Conservation (phyloP, 2,329 filamentous ascomycete species). For the Diaporthe velutina region DNA sequence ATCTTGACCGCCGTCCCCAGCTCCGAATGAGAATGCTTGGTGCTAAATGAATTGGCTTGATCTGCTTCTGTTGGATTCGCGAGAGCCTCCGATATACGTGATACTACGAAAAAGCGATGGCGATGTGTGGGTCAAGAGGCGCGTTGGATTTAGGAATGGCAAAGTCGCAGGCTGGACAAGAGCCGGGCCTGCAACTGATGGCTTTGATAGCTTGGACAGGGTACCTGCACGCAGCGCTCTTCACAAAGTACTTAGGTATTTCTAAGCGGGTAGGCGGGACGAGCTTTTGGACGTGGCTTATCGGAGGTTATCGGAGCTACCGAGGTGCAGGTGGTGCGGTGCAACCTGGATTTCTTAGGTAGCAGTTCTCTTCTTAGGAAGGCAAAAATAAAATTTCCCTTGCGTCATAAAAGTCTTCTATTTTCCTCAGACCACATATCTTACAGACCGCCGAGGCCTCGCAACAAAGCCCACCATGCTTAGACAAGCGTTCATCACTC, state of each 20-base stretch:
- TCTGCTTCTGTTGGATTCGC: background rate
- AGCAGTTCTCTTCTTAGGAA: constrained; percentile 1
- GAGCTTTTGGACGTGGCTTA: constrained; percentile 27
- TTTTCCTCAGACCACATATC: constrained; percentile 28
- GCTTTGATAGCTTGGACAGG: constrained; percentile 17
- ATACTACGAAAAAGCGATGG: background rate
- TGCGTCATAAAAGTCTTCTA: constrained; percentile 41
- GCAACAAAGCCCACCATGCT: constrained; percentile 53
- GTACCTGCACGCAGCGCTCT: constrained; percentile 12
- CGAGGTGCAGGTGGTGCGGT: constrained; percentile 20
- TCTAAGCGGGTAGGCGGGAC: background rate
- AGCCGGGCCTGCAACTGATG: background rate
- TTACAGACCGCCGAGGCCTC: background rate
- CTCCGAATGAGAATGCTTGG: background rate
- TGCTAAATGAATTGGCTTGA: background rate
- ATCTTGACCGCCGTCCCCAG: constrained; percentile 49
- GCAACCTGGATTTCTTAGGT: constrained; percentile 17
- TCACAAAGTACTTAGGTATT: background rate
- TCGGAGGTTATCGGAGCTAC: constrained; percentile 35
- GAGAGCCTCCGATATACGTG: background rate
- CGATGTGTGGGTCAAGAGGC: background rate
- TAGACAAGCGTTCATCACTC: constrained; percentile 58
- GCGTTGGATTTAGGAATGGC: constrained; percentile 2
- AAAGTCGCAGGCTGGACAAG: constrained; percentile 7
- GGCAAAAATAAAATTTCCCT: constrained; percentile 36